Evolutionary conservation across 495 filamentous ascomycete genomes (phyloP), one percentile per base, ranked within the genome.

Genomic region (Tuber umbilicatum): DNA sequence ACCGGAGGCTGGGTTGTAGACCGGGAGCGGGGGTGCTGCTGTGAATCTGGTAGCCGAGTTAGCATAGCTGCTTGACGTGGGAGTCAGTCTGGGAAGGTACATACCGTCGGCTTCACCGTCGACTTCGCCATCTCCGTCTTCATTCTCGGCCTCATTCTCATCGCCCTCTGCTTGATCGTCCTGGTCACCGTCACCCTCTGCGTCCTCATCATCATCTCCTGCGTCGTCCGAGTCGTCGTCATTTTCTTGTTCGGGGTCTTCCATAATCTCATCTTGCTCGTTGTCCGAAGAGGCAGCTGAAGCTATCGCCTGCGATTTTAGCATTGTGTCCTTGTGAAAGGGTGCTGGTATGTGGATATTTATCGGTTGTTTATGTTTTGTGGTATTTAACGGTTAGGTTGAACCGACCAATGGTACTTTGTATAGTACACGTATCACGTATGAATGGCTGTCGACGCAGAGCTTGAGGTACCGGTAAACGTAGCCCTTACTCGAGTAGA

Each of bases 231-330:
- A 84, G 67, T 85, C 87, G 64, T 87, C 86, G 75, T 84, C 87
- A 31, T 87, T 85, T 73, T 84, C 87, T n/a, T 72, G 80, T 55
- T 90, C 89, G 16, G 83, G 87, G 79, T 91, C 90, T 68, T 90
- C 86, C 84, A 91, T 89, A n/a, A 85, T 84, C 73, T 90, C 89
- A 43, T 92, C 90, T 74, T 89, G 87, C 40, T 92, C 90, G 75
- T 91, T 91, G 74, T 92, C 90, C 10, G 90, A 91, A 82, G 89
- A 91, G 75, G 85, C 89, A 73, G 68, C 55, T 45, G 80, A 81
- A 23, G 79, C 75, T 81, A 69, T 38, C 35, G 23, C 12, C 38
- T 41, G 41, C 9, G 27, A 39, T 39, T 43, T 39, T 39, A 70
- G 69, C 69, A 40, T 43, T n/a, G 41, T 41, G 9, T 41, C 68